Evolutionary conservation across 2,329 filamentous ascomycete species (phyloP).

Genomic region (Orbilia ellipsospora): DNA sequence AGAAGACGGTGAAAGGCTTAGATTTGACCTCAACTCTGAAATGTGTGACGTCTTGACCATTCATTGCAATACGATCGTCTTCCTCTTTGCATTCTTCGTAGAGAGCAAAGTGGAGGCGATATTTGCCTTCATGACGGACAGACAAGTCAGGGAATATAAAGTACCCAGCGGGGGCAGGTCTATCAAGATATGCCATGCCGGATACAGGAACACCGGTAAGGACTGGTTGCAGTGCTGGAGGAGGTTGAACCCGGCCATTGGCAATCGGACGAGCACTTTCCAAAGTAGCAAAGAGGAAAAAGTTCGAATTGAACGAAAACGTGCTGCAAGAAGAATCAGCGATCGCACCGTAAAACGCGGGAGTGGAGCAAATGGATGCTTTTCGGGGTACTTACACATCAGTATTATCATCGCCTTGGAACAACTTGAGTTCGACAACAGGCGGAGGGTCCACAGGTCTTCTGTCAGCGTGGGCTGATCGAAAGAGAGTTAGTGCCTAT

Average conservation of each 20-base stretch:
- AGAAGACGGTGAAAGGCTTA: constrained; percentile 85
- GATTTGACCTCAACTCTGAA: constrained; percentile 83
- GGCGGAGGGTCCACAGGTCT: constrained; percentile 94
- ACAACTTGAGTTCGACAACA: constrained; percentile 89
- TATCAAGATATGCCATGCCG: constrained; percentile 94
- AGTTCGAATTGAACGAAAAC: constrained; percentile 93
- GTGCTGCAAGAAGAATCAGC: constrained; percentile 67
- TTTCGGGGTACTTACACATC: constrained; percentile 57
- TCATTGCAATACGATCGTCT: constrained; percentile 64
- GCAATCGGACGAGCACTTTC: constrained; percentile 86
- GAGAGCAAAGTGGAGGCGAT: constrained; percentile 88
- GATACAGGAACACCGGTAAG: constrained; percentile 94
- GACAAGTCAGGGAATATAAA: constrained; percentile 98
- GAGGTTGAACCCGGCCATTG: constrained; percentile 76
- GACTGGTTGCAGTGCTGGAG: constrained; percentile 80
- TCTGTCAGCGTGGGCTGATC: constrained; percentile 80
- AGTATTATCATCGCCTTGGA: constrained; percentile 71
- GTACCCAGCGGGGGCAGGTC: constrained; percentile 82
- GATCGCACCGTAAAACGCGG: neutral
- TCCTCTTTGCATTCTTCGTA: constrained; percentile 81
- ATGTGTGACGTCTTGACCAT: constrained; percentile 62
- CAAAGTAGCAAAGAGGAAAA: constrained; percentile 94
- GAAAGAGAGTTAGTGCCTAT: constrained; percentile 2
- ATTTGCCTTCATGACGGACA: constrained; percentile 92
- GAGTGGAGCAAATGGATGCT: constrained; percentile 22